Evolutionary conservation across 768 basidiomycete genomes (phyloP).

Genomic region (Tephrocybe sp.): DNA sequence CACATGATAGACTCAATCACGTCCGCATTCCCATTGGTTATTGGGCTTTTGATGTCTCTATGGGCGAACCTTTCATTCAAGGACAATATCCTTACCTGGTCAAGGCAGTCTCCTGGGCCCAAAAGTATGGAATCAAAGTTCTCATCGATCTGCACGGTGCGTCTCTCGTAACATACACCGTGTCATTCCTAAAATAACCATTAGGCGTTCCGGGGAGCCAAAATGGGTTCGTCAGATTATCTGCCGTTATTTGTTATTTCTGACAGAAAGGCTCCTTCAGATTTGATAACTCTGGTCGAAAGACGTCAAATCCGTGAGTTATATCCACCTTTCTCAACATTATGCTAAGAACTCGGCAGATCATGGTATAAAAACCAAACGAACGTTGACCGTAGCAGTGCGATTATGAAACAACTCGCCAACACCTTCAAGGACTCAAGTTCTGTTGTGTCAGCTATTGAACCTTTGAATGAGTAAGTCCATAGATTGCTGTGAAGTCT

Average conservation of each 20-base stretch:
- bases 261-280: slow-evolving; percentile 31
- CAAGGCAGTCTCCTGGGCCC: slow-evolving; percentile 71
- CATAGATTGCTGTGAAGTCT: background rate
- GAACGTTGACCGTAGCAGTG: slow-evolving; percentile 66
- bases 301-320: slow-evolving; percentile 49
- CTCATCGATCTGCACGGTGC: slow-evolving; percentile 74
- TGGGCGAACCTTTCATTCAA: slow-evolving; percentile 76
- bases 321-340: background rate
- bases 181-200: background rate
- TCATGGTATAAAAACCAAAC: slow-evolving; percentile 65
- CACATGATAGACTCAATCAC: slow-evolving; percentile 63
- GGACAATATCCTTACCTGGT: slow-evolving; percentile 71
- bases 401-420: slow-evolving; percentile 61
- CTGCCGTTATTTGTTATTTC: background rate
- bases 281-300: slow-evolving; percentile 81
- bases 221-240: slow-evolving; percentile 53
- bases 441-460: slow-evolving; percentile 62
- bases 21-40: slow-evolving; percentile 86
- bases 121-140: slow-evolving; percentile 67
- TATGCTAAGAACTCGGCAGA: slow-evolving; percentile 22
- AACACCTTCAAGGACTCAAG: slow-evolving; percentile 53
- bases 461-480: slow-evolving; percentile 74
- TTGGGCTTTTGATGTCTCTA: slow-evolving; percentile 82
- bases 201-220: slow-evolving; percentile 78
- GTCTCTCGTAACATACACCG: slow-evolving; percentile 2